Evolutionary conservation across 306 rosid species (phyloP).

Genomic region (Rosa multiflora): DNA sequence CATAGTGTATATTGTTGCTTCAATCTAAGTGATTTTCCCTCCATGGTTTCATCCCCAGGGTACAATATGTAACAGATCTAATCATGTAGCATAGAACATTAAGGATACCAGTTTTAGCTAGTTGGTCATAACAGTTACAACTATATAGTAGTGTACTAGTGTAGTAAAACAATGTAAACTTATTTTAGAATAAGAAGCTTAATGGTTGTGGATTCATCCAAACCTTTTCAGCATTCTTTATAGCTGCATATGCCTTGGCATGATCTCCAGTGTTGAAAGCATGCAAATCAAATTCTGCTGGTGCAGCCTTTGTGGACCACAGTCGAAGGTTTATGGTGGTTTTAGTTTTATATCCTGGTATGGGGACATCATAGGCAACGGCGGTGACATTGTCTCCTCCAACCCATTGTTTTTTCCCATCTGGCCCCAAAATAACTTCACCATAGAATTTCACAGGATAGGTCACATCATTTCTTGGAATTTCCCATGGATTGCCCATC

Average conservation of each 20-base stretch:
- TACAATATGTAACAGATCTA: slow-evolving; percentile 84
- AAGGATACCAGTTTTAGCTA: not conserved
- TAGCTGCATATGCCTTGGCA: slow-evolving; percentile 69
- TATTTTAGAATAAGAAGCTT: not conserved
- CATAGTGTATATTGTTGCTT: slow-evolving; percentile 95
- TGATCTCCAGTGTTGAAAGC: slow-evolving; percentile 87
- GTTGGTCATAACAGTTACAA: not conserved
- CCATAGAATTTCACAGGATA: slow-evolving; percentile 85
- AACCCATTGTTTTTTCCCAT: slow-evolving; percentile 72
- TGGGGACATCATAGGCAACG: slow-evolving; percentile 91
- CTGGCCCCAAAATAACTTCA: slow-evolving; percentile 67
- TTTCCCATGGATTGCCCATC: slow-evolving; percentile 98
- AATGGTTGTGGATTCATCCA: not conserved
- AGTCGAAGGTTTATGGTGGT: slow-evolving; percentile 87
- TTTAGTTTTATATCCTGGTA: slow-evolving; percentile 93
- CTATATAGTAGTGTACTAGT: no score
- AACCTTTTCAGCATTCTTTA: slow-evolving; percentile 87
- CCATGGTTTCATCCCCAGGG: slow-evolving; percentile 91
- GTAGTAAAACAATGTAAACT: not conserved
- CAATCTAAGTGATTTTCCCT: slow-evolving; percentile 86
- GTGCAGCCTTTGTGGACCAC: slow-evolving; percentile 86
- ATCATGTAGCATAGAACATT: slow-evolving; percentile 19
- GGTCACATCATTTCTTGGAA: slow-evolving; percentile 75
- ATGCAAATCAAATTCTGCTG: slow-evolving; percentile 73
- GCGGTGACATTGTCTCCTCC: slow-evolving; percentile 91